Percentiles rank a stretch among this genome's conserved stretches.
phyloP scores from a whole-genome alignment of 495 filamentous ascomycete genomes.

The Friedmanniomyces endolithicus region DNA sequence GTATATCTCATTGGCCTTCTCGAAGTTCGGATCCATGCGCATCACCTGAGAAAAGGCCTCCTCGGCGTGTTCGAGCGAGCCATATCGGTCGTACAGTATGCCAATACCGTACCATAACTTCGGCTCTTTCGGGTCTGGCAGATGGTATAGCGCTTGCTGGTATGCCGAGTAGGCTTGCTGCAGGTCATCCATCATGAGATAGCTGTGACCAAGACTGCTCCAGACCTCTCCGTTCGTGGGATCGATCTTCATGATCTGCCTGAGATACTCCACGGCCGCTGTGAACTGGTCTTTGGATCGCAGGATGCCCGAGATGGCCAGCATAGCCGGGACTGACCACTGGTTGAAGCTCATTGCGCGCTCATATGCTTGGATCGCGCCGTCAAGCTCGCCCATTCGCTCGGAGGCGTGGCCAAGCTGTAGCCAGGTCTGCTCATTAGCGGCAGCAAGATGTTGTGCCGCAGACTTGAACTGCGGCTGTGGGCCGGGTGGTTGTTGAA shows the following conservation, averaged over 20 bases:
- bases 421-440: slow-evolving; percentile 88
- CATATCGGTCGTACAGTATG: slow-evolving; percentile 94
- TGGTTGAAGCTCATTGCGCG: slow-evolving; percentile 75
- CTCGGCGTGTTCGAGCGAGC: slow-evolving; percentile 92
- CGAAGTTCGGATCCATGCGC: slow-evolving; percentile 95
- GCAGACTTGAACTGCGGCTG: slow-evolving; percentile 37
- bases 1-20: slow-evolving; percentile 99
- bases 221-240: slow-evolving; percentile 84
- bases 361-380: slow-evolving; percentile 79
- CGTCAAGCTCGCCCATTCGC: slow-evolving; percentile 74
- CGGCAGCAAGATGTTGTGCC: slow-evolving; percentile 46
- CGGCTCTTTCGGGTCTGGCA: slow-evolving; percentile 94
- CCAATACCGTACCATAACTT: slow-evolving; percentile 99
- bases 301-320: slow-evolving; percentile 80
- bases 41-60: slow-evolving; percentile 98
- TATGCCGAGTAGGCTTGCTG: slow-evolving; percentile 98
- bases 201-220: slow-evolving; percentile 92
- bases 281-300: slow-evolving; percentile 86
- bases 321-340: slow-evolving; percentile 87
- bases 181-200: slow-evolving; percentile 97
- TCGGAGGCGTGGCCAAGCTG: slow-evolving; percentile 83
- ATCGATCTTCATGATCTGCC: slow-evolving; percentile 84
- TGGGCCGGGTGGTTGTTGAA: slow-evolving; percentile 33
- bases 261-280: slow-evolving; percentile 85
- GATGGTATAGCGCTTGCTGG: slow-evolving; percentile 84